A percentile compares a stretch with the other conserved stretches of the same genome.
These are phyloP conservation scores for Acaromyces ingoldii DNA, from an alignment of 1,284 basidiomycete species.

Conservation along the genomic window DNA sequence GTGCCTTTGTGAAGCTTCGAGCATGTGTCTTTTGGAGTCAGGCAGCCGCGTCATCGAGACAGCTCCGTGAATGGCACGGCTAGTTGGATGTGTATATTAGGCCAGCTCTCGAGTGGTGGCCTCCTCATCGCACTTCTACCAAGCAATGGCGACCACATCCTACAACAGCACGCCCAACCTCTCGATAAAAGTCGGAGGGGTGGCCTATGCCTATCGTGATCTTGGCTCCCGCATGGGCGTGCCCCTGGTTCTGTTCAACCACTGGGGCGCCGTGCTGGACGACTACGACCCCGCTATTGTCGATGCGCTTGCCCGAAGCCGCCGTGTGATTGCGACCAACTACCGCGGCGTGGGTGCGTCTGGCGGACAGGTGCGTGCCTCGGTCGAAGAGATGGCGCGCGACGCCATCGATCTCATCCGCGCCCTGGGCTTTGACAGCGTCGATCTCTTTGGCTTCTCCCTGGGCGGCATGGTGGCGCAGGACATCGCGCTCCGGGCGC, in stretches of 20 bases:
- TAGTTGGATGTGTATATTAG: too few species aligned
- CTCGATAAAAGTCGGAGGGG: not conserved
- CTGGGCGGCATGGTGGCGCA: not conserved
- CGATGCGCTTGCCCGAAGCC: not conserved
- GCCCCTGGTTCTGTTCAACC: not conserved
- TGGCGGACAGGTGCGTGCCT: not conserved
- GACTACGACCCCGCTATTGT: not conserved
- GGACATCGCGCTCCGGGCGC: not conserved
- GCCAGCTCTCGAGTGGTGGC: too few species aligned
- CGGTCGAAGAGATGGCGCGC: not conserved
- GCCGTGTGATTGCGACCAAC: not conserved
- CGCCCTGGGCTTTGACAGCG: not conserved
- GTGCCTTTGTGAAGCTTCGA: too few species aligned
- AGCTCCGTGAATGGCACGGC: too few species aligned
- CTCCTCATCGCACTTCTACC: too few species aligned
- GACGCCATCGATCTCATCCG: not conserved
- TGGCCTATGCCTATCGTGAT: not conserved
- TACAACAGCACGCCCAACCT: not conserved
- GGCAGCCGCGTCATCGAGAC: too few species aligned
- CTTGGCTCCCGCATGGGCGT: too few species aligned
- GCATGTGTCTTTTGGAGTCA: too few species aligned
- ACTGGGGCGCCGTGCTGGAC: not conserved
- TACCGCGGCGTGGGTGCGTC: not conserved
- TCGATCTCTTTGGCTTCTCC: not conserved
- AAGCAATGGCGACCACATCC: too few species aligned